Evolutionary conservation across 352 stramenopile genomes (phyloP), one percentile per base, ranked within the genome.

Genomic region (Phytopythium boreale): DNA sequence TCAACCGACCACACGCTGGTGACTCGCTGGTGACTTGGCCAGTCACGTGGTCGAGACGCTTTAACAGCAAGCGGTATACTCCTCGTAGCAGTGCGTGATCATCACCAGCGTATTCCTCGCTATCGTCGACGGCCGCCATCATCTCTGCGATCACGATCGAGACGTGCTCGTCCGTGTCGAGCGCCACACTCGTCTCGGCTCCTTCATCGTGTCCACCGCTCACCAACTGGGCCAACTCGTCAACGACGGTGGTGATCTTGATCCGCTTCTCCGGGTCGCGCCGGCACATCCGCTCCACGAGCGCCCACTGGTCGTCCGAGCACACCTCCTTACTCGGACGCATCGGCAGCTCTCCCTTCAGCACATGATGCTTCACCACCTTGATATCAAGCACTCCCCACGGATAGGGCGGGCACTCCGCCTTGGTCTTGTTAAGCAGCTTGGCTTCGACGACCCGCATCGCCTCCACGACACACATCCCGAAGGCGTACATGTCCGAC

Each of bases 401-500:
- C 7, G 53, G 53, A 7, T 15, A 27, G 10, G 29, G 34, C 6
- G 34, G 20, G 24, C 12, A 43, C 5, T 11, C n/a, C 17, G 5
- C 6, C 27, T 43, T 36, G 27, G 3, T 22, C 5, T 24, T 24
- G 4, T 57, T 59, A 4, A 29, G 20, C 0, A 19, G 4, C 11
- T 26, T 26, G 17, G 31, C 53, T 8, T 59, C 34, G 4, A 46
- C 34, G 22, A 59, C 34, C 8, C 53, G 31, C 17, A 73, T 41
- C 0, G 59, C 62, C 46, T 72, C 67, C 19, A 66, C 60, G 22
- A 68, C 49, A 36, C 61, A 66, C 66, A 72, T 66, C 20, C 47
- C 57, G 14, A 72, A 66, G 2, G 67, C 64, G 24, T 55, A 68
- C 52, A 67, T 63, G 27, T 67, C 62, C 12, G 67, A 69, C n/a